Evolutionary conservation across 345 rosid genomes (phyloP).

Genomic region (Leavenworthia alabamica): DNA sequence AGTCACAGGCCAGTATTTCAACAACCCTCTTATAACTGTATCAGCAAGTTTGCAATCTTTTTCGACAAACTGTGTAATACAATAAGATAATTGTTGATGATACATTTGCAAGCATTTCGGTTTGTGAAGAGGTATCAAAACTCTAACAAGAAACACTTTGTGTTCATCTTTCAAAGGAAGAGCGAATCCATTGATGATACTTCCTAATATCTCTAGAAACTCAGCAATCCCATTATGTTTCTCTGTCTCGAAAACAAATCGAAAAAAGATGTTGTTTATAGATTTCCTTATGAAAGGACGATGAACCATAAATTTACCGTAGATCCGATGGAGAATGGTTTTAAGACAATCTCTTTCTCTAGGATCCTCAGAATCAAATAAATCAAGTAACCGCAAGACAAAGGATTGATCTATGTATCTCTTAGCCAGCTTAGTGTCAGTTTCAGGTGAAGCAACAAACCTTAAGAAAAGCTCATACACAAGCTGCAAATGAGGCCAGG

Average conservation of each 20-base stretch:
- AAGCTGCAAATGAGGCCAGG: slow-evolving; percentile 77
- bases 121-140: slow-evolving; percentile 64
- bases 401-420: slow-evolving; percentile 61
- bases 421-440: slow-evolving; percentile 67
- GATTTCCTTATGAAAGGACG: slow-evolving; percentile 66
- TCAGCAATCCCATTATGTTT: slow-evolving; percentile 72
- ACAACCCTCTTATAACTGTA: slow-evolving; percentile 50
- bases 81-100: slow-evolving; percentile 64
- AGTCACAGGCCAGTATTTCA: slow-evolving; percentile 65
- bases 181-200: slow-evolving; percentile 74
- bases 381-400: slow-evolving; percentile 50
- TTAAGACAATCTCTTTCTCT: slow-evolving; percentile 65
- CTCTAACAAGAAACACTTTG: slow-evolving; percentile 59
- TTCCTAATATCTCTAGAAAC: slow-evolving; percentile 65
- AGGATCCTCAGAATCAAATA: slow-evolving; percentile 67
- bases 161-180: slow-evolving; percentile 69
- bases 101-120: slow-evolving; percentile 62
- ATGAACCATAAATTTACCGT: slow-evolving; percentile 70
- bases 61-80: slow-evolving; percentile 62
- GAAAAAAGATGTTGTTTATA: slow-evolving; percentile 58
- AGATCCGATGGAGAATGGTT: slow-evolving; percentile 63
- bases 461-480: slow-evolving; percentile 67
- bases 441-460: slow-evolving; percentile 66
- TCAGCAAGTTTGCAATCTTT: slow-evolving; percentile 69
- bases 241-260: slow-evolving; percentile 61